Evolutionary conservation across 129 eudicot genomes (phyloP), one percentile per base, ranked within the genome.

Genomic region (Erigeron canadensis): DNA sequence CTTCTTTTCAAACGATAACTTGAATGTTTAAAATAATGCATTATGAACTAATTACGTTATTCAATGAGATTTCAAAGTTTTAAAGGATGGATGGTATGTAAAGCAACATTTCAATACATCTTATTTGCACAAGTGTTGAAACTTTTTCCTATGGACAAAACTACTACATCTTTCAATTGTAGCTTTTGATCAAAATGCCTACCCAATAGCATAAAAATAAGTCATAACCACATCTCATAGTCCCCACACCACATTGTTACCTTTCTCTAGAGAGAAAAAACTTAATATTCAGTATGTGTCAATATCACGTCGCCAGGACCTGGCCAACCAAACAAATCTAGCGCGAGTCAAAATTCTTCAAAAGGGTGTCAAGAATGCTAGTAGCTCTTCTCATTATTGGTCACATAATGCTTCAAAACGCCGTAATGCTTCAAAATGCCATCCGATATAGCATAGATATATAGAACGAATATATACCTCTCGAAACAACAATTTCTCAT

Each of bases 81-180:
- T 43, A 72, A 71, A 53, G 17, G 8, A 53, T 54, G 22, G 60
- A 51, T 51, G 58, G 58, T 51, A n/a, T 10, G 15, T 13, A 51
- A 77, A 72, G 63, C 53, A 42, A 44, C 21, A 50, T 62, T 42
- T 67, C 41, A 50, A 50, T 61, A 17, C 68, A 65, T 78, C 28
- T 53, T 54, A 70, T 65, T 54, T 68, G 71, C 74, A 73, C 79
- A 72, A 73, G 75, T 73, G 79, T 83, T 72, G 61, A 62, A 13
- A 63, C 75, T 50, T 66, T 43, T 72, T 42, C 61, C 50, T 55
- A n/a, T 71, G 67, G 63, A 45, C 58, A 69, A 48, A 77, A 41
- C 17, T 22, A 50, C 48, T 22, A 50, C 48, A 44, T n/a, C 53
- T 58, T 57, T 61, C 18, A 50, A 12, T 55, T 9, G 61, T 55